Evolutionary conservation across 2,329 filamentous ascomycete genomes (phyloP).

Genomic region (Botrytis cinerea): DNA sequence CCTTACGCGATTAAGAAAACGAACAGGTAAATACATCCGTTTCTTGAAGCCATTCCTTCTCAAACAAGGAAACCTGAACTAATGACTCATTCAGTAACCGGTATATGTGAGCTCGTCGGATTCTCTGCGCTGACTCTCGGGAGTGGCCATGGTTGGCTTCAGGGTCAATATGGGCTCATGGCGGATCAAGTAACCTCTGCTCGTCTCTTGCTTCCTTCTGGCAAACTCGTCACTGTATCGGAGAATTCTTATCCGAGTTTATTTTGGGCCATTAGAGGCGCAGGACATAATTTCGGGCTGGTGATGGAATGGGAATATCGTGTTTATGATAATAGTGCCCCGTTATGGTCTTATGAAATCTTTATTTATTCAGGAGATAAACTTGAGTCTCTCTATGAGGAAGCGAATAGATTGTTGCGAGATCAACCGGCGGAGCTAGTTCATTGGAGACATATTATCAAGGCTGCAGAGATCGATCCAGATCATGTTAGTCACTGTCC

Average conservation of each 20-base stretch:
- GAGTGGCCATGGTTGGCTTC: slow-evolving; percentile 46
- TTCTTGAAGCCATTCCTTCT: not conserved
- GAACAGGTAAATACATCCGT: not conserved
- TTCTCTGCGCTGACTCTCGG: slow-evolving; percentile 40
- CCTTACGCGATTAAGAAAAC: not conserved
- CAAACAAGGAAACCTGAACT: not conserved
- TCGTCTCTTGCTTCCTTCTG: slow-evolving; percentile 49
- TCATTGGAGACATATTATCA: slow-evolving; percentile 17
- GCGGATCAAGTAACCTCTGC: slow-evolving; percentile 49
- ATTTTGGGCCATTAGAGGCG: slow-evolving; percentile 46
- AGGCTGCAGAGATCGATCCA: slow-evolving; percentile 1
- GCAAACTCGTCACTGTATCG: slow-evolving; percentile 44
- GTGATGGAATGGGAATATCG: slow-evolving; percentile 38
- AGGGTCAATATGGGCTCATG: slow-evolving; percentile 46
- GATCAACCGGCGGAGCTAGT: slow-evolving; percentile 15
- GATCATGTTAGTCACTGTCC: slow-evolving; percentile 2
- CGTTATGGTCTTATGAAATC: slow-evolving; percentile 8
- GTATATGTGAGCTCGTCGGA: not conserved
- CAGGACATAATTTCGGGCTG: slow-evolving; percentile 48
- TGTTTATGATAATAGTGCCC: slow-evolving; percentile 10
- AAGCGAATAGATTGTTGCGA: slow-evolving; percentile 2
- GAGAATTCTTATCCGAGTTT: slow-evolving; percentile 47
- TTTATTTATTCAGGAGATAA: slow-evolving; percentile 14
- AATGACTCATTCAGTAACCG: not conserved
- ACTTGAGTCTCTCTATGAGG: slow-evolving; percentile 1